Base-by-base conservation (phyloP, 1,284 basidiomycete species). In the Porodaedalea pini region DNA sequence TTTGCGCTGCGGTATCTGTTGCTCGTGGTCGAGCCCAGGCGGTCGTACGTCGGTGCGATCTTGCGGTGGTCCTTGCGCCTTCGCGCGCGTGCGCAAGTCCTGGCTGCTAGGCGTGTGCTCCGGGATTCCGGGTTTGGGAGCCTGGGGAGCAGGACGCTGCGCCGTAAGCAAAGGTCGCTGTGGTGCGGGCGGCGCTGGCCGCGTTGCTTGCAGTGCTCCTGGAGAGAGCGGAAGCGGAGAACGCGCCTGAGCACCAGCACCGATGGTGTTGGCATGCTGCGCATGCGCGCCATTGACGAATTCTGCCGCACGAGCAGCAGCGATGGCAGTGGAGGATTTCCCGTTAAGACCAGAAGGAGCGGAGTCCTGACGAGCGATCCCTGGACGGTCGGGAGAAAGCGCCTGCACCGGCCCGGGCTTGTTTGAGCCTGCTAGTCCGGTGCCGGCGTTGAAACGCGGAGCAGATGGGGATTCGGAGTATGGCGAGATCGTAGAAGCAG, bases 401-500 rank as follows among this genome's bases (percentile, higher is more conserved):
- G 59, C 67, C 55, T 73, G 67, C 39, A 77, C 66, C 5, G 78
- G 63, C 4, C 74, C 71, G 68, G 68, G 69, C 63, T 81, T 74
- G 57, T 65, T 68, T 8, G 76, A 67, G 15, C 91, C 92, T 48
- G 85, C 91, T 10, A 94, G 80, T 4, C 94, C 94, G 1, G 91
- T 92, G 2, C 90, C 90, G 1, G 90, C 91, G 51, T 86, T 85
- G 73, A 94, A 95, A 0, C 93, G 81, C 0, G 87, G 82, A 7
- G 89, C 82, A 56, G 72, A 78, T 68, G 71, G 65, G 25, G 72
- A 64, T 34, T 70, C 68, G 2, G 69, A 61, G 59, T 70, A 74
- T 10, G 70, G 70, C 0, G 71, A 68, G 36, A 75, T 67, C 7
- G 69, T 67, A 13, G 63, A 65, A 1, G 59, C 55, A 58, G 59